Evolutionary conservation across 306 rosid genomes (phyloP).

Genomic region (Rosa chinensis): DNA sequence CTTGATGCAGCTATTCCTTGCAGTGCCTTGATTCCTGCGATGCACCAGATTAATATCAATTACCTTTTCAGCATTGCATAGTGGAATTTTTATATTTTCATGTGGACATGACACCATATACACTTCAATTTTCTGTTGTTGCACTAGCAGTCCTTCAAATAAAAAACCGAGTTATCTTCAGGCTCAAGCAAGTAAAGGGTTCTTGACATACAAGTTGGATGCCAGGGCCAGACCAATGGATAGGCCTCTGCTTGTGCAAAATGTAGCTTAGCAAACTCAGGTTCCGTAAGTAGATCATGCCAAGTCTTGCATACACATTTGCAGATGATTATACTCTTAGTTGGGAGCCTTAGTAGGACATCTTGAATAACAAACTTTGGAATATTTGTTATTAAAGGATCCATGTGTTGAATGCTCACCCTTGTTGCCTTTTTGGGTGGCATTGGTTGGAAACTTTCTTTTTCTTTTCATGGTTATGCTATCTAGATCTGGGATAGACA

Average conservation of each 20-base stretch:
- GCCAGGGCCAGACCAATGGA: slow-evolving; percentile 9
- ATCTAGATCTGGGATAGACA: not conserved
- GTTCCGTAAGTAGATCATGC: slow-evolving; percentile 24
- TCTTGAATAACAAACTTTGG: not conserved
- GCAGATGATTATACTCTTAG: slow-evolving; percentile 27
- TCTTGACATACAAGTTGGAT: not conserved
- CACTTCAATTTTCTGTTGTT: not conserved
- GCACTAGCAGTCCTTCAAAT: not conserved
- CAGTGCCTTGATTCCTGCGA: not conserved
- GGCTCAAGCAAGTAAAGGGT: slow-evolving; percentile 20
- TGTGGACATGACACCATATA: not conserved
- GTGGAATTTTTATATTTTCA: slow-evolving; percentile 29
- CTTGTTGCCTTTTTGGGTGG: not conserved
- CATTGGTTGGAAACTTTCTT: not conserved
- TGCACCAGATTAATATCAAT: not conserved
- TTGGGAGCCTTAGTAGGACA: slow-evolving; percentile 18
- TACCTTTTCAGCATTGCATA: slow-evolving; percentile 16
- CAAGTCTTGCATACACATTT: slow-evolving; percentile 28
- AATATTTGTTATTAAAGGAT: slow-evolving; percentile 4
- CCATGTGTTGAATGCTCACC: not conserved
- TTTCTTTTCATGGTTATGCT: slow-evolving; percentile 3
- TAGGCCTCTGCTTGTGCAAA: not conserved
- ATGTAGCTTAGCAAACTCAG: slow-evolving; percentile 24
- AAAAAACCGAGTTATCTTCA: not conserved
- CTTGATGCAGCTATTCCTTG: not conserved